A percentile compares a stretch with the other conserved stretches of the same genome.
Evolutionary conservation across 2,329 filamentous ascomycete species (phyloP).

Genomic region (Dactylellina cionopaga): DNA sequence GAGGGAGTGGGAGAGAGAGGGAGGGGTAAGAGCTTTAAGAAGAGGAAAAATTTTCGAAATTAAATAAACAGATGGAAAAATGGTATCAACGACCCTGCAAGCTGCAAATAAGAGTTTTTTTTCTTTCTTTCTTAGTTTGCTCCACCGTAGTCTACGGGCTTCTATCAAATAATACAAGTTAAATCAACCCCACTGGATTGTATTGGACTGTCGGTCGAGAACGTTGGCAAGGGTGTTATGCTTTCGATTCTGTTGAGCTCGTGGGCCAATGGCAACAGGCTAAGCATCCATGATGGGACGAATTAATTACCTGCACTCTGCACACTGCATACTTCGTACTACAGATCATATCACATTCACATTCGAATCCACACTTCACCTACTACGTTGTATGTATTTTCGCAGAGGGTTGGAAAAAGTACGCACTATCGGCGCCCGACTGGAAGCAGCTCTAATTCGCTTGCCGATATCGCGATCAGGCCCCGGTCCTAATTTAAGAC

Average conservation of each 20-base stretch:
- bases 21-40: slow-evolving; percentile 53
- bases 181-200: slow-evolving; percentile 28
- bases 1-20: slow-evolving; percentile 35
- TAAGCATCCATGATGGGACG: slow-evolving; percentile 35
- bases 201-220: background rate
- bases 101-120: slow-evolving; percentile 5
- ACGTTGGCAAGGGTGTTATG: slow-evolving; percentile 1
- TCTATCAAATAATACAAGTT: no score
- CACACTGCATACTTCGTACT: no score
- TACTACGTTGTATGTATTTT: no score
- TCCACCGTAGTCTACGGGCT: slow-evolving; percentile 29
- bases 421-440: slow-evolving; percentile 25
- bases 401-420: background rate
- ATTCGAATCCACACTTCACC: slow-evolving; percentile 15
- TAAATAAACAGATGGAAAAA: slow-evolving; percentile 42
- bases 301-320: no score
- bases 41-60: slow-evolving; percentile 55
- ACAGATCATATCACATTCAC: slow-evolving; percentile 32
- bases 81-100: slow-evolving; percentile 34
- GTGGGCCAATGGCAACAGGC: slow-evolving; percentile 20
- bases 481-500: slow-evolving; percentile 18
- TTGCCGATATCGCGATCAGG: slow-evolving; percentile 37
- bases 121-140: slow-evolving; percentile 41
- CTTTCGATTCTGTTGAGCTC: slow-evolving; percentile 31
- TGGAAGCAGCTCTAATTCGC: slow-evolving; percentile 14